These are phyloP conservation scores for Fremontodendron californicum DNA, from an alignment of 345 rosid genomes.

Conservation along the genomic window DNA sequence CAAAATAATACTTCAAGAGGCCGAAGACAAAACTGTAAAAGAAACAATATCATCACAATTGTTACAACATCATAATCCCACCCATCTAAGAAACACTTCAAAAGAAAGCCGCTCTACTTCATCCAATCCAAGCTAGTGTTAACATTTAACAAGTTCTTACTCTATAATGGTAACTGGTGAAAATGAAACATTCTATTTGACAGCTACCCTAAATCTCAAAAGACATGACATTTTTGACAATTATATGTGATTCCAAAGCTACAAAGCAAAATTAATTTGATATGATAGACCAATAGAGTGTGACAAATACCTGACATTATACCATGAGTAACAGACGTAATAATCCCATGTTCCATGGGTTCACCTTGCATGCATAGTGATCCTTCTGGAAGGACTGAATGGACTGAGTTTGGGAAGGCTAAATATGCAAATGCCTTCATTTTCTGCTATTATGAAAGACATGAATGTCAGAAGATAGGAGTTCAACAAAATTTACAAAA, in stretches of 20 bases:
- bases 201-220: background rate
- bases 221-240: background rate
- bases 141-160: background rate
- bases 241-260: background rate
- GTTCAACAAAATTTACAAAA: background rate
- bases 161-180: background rate
- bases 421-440: conserved; percentile 76
- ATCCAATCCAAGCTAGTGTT: background rate
- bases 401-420: conserved; percentile 73
- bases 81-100: background rate
- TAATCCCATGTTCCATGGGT: conserved; percentile 63
- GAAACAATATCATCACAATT: background rate
- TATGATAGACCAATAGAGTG: background rate
- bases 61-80: background rate
- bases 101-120: background rate
- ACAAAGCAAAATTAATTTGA: background rate
- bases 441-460: conserved; percentile 43
- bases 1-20: background rate
- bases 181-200: background rate
- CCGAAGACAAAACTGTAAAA: background rate
- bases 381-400: conserved; percentile 53
- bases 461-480: conserved; percentile 1
- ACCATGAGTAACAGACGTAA: conserved; percentile 79
- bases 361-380: conserved; percentile 45
- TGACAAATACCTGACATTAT: conserved; percentile 61